Evolutionary conservation across 805 yeast genomes (phyloP), one percentile per base, ranked within the genome.

Genomic region (Cephaloascus fragrans): DNA sequence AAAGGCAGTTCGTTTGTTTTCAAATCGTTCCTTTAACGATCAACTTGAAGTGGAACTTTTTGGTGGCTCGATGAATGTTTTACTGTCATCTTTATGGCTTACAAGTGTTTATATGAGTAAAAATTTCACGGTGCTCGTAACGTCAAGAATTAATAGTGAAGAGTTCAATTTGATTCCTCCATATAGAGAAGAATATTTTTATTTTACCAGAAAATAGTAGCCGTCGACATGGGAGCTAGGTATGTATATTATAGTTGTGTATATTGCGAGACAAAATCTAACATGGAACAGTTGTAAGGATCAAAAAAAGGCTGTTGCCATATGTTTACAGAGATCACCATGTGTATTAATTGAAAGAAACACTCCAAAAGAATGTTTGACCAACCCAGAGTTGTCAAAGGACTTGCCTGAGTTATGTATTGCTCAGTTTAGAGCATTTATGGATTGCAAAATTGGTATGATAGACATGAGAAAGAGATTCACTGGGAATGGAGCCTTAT

Each of bases 251-350:
- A 14, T 9, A 26, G 29, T n/a, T n/a, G n/a, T n/a, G n/a, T n/a
- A n/a, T n/a, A n/a, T n/a, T n/a, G n/a, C 28, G 12, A 12, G 12
- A 23, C 12, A 23, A 12, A 6, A 23, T 8, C 28, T 23, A 23
- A 23, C 28, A 23, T 12, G 16, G 4, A 33, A 1, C 43, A 88
- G 96, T 69, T 90, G 98, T 59, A 82, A 84, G 53, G 98, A 90
- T 59, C 94, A 90, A 55, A 77, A 89, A 52, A 87, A 77, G 50
- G 96, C 95, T n/a, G 85, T 93, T 41, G 97, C 97, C 8, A 80
- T 90, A 17, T 90, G 98, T 57, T 71, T 90, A 37, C 98, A 90
- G 58, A 75, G 97, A 53, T 88, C 97, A 4, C 97, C 97, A 14
- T 90, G 98, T 59, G 98, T 90, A 37, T 70, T 90, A 64, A 73